Conservation (phyloP, 192 early-diverging fungal genomes). For the Phlyctochytrium bullatum region DNA sequence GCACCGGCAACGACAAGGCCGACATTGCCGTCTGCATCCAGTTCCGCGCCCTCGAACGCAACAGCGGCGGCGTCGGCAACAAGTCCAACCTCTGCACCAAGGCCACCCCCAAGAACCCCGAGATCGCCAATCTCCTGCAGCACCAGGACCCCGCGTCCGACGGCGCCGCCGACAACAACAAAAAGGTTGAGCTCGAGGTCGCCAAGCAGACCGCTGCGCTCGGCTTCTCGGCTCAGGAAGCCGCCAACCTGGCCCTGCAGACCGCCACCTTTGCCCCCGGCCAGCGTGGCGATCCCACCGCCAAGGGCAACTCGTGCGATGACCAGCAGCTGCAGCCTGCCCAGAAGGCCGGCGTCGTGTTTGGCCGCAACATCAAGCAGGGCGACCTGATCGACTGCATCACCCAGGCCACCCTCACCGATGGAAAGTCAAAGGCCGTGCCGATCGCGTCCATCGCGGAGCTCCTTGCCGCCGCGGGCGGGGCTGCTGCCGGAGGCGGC, state of each 20-base stretch:
- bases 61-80: slow-evolving; percentile 12
- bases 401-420: neutral
- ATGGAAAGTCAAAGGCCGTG: slow-evolving; percentile 13
- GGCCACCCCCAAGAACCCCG: slow-evolving; percentile 11
- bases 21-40: slow-evolving; percentile 2
- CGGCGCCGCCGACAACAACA: slow-evolving; percentile 5
- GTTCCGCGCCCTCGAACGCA: slow-evolving; percentile 16
- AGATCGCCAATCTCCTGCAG: slow-evolving; percentile 6
- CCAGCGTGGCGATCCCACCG: slow-evolving; percentile 8
- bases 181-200: slow-evolving; percentile 8
- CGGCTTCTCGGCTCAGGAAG: slow-evolving; percentile 20
- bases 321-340: slow-evolving; percentile 12
- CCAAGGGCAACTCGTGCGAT: slow-evolving; percentile 6
- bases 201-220: slow-evolving; percentile 8
- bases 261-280: slow-evolving; percentile 12
- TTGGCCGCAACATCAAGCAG: slow-evolving; percentile 18
- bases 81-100: slow-evolving; percentile 6
- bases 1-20: slow-evolving; percentile 6
- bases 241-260: slow-evolving; percentile 15
- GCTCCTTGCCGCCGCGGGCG: slow-evolving; percentile 15
- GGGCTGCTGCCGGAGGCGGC: neutral
- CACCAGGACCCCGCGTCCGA: slow-evolving; percentile 18
- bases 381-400: slow-evolving; percentile 19
- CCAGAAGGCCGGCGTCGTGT: neutral
- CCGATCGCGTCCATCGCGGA: slow-evolving; percentile 6